Evolutionary conservation across 352 stramenopile genomes (phyloP).

Genomic region (Globisporangium paroecandrum): DNA sequence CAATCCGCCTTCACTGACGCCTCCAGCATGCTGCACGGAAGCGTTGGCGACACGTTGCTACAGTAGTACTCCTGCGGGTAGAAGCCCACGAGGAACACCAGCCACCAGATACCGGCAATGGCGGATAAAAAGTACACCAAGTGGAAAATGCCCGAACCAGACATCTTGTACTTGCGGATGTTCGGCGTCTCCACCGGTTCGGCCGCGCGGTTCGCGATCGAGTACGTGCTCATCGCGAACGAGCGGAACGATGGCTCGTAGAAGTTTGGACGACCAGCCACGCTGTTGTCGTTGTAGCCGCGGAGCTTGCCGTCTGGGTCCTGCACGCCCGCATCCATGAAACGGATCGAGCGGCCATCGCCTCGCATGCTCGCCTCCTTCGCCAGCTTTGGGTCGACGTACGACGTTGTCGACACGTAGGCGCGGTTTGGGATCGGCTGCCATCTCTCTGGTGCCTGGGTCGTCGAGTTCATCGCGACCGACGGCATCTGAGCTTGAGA

Average conservation of each 20-base stretch:
- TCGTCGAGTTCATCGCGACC: constrained; percentile 75
- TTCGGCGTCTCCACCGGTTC: constrained; percentile 87
- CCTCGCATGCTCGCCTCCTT: constrained; percentile 72
- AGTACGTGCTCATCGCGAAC: constrained; percentile 89
- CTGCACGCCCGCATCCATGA: constrained; percentile 83
- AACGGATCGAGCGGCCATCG: constrained; percentile 79
- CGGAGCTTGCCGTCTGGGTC: constrained; percentile 82
- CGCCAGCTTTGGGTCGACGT: constrained; percentile 82
- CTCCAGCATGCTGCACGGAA: constrained; percentile 62
- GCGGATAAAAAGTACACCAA: constrained; percentile 80
- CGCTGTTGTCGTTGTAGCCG: constrained; percentile 76
- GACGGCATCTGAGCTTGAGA: constrained; percentile 86
- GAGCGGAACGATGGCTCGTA: constrained; percentile 88
- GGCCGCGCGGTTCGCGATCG: constrained; percentile 83
- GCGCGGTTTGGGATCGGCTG: constrained; percentile 81
- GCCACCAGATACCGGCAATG: constrained; percentile 67
- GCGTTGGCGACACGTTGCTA: constrained; percentile 58
- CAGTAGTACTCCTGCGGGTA: constrained; percentile 84
- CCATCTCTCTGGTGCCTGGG: constrained; percentile 78
- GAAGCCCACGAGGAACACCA: constrained; percentile 76
- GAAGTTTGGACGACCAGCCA: constrained; percentile 61
- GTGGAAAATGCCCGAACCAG: constrained; percentile 78
- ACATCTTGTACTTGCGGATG: constrained; percentile 92
- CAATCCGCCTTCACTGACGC: constrained; percentile 42
- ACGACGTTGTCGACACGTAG: constrained; percentile 84